These are phyloP conservation scores for Rhexocercosporidium sp. DNA, from an alignment of 2,329 filamentous ascomycete genomes.

Conservation along the genomic window DNA sequence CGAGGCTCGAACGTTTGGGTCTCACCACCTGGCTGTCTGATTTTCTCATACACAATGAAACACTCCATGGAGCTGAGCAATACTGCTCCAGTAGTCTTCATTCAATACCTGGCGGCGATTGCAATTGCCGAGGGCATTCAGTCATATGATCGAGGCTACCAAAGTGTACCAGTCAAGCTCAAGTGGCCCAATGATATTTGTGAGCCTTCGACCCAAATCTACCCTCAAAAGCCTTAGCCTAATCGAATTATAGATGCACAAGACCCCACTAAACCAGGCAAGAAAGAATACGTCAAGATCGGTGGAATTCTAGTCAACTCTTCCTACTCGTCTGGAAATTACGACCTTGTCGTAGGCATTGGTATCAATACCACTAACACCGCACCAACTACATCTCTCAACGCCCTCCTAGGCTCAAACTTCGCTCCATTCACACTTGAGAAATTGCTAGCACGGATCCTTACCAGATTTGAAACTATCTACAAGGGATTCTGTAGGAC, in stretches of 20 bases:
- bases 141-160: conserved; percentile 77
- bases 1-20: conserved; percentile 95
- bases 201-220: conserved; percentile 45
- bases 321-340: conserved; percentile 75
- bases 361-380: conserved; percentile 87
- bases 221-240: no score
- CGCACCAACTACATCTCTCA: conserved; percentile 85
- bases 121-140: conserved; percentile 86
- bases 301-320: conserved; percentile 93
- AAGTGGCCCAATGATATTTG: conserved; percentile 99
- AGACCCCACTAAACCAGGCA: conserved; percentile 60
- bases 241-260: conserved; percentile 58
- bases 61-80: conserved; percentile 76
- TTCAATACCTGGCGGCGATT: conserved; percentile 91
- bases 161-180: conserved; percentile 77
- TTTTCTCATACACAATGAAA: conserved; percentile 87
- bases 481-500: conserved; percentile 76
- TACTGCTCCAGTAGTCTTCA: conserved; percentile 83
- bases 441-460: conserved; percentile 78
- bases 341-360: conserved; percentile 84
- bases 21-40: conserved; percentile 81
- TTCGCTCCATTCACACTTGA: conserved; percentile 71
- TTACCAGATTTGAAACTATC: conserved; percentile 77
- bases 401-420: conserved; percentile 66
- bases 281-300: conserved; percentile 78